phyloP scores from a whole-genome alignment of 2,329 filamentous ascomycete species.

The Aureobasidium mangrovei region DNA sequence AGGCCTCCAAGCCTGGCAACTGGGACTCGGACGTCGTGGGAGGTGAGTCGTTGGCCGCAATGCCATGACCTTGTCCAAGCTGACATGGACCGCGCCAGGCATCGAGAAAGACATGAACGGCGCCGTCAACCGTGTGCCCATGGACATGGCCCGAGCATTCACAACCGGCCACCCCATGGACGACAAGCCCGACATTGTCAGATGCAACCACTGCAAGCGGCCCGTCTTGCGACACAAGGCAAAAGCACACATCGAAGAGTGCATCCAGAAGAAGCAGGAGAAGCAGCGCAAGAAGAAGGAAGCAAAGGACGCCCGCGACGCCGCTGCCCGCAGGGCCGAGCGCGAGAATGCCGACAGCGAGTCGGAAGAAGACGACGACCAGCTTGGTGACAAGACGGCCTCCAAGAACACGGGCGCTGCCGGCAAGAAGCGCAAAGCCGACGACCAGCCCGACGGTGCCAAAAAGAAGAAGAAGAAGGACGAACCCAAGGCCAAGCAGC shows the following conservation, averaged over 20 bases:
- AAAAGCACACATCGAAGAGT: slow-evolving; percentile 72
- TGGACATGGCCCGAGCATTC: slow-evolving; percentile 69
- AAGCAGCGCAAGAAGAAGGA: slow-evolving; percentile 55
- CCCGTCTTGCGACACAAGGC: slow-evolving; percentile 68
- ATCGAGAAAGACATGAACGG: slow-evolving; percentile 14
- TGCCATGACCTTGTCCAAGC: background rate
- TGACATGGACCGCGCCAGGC: background rate
- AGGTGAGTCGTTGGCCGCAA: slow-evolving; percentile 14
- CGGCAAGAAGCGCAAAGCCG: slow-evolving; percentile 41
- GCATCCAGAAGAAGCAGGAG: slow-evolving; percentile 71
- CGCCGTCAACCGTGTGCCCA: slow-evolving; percentile 56
- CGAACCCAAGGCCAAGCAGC: slow-evolving; percentile 49
- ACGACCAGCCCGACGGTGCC: slow-evolving; percentile 57
- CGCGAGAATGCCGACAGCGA: slow-evolving; percentile 26
- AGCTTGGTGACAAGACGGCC: slow-evolving; percentile 31
- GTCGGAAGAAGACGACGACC: slow-evolving; percentile 16
- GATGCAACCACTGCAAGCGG: slow-evolving; percentile 92
- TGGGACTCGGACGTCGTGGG: slow-evolving; percentile 26
- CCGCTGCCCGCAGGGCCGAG: slow-evolving; percentile 36
- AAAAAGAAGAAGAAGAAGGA: slow-evolving; percentile 66
- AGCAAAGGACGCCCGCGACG: slow-evolving; percentile 48
- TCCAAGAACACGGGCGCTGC: slow-evolving; percentile 31
- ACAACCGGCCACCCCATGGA: slow-evolving; percentile 71
- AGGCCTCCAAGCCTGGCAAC: slow-evolving; percentile 26
- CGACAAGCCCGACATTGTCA: slow-evolving; percentile 66